phyloP scores from a whole-genome alignment of 2,329 filamentous ascomycete genomes.

The Calonectria pseudoreteaudii region DNA sequence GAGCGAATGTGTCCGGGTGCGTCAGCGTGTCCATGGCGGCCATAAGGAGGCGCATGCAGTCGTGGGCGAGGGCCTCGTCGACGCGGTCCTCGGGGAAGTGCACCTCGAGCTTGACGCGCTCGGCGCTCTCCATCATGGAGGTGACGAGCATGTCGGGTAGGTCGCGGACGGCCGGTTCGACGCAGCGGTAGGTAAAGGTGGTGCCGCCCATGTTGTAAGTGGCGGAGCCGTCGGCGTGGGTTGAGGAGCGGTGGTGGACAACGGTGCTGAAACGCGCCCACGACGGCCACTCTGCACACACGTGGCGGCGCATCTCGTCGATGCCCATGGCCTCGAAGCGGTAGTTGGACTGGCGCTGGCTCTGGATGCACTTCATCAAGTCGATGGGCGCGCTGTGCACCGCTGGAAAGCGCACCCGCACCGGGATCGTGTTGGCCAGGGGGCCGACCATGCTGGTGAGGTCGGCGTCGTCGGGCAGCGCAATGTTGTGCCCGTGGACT shows the following conservation, averaged over 20 bases:
- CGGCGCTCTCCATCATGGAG: conserved; percentile 52
- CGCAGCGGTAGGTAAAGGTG: conserved; percentile 57
- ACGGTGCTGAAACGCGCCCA: conserved; percentile 67
- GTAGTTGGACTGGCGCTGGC: conserved; percentile 60
- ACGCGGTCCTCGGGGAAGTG: conserved; percentile 60
- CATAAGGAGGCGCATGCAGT: conserved; percentile 59
- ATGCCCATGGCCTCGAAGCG: conserved; percentile 64
- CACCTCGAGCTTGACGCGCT: conserved; percentile 56
- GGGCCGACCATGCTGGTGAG: conserved; percentile 63
- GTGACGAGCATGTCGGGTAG: conserved; percentile 59
- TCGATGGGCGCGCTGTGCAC: conserved; percentile 59
- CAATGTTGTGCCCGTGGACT: conserved; percentile 60
- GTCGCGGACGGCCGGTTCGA: conserved; percentile 55
- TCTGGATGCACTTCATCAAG: conserved; percentile 61
- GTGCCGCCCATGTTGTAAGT: conserved; percentile 59
- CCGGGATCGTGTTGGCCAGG: conserved; percentile 59
- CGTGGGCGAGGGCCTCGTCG: conserved; percentile 54
- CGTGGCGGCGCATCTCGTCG: conserved; percentile 61
- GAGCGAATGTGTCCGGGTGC: conserved; percentile 57
- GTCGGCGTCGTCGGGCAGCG: conserved; percentile 64
- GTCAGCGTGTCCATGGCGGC: conserved; percentile 60
- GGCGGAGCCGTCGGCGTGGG: conserved; percentile 49
- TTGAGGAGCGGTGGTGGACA: conserved; percentile 59
- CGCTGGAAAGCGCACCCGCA: conserved; percentile 60
- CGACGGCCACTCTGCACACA: conserved; percentile 64